Conservation (phyloP, 352 stramenopile genomes). For the Thalassiosira sp. region DNA sequence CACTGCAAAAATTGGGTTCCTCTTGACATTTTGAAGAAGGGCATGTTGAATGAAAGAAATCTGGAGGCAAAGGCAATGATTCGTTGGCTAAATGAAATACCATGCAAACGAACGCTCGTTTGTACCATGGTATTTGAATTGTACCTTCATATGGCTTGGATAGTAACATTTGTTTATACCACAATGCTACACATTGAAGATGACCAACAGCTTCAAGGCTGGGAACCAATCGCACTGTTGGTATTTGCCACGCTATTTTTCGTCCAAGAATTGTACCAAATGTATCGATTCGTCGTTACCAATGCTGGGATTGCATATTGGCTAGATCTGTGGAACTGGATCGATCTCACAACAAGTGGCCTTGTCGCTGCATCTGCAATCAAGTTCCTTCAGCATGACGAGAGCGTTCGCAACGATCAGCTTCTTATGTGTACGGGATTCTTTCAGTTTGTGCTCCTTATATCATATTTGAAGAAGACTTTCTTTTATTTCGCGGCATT, state of each 20-base stretch:
- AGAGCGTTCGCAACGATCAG: background rate
- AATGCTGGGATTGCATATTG: constrained; percentile 5
- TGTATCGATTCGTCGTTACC: background rate
- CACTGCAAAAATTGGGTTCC: constrained; percentile 26
- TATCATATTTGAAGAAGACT: constrained; percentile 17
- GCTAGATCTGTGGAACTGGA: constrained; percentile 30
- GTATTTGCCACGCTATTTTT: constrained; percentile 16
- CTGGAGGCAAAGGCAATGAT: constrained; percentile 8
- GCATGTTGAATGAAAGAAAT: constrained; percentile 7
- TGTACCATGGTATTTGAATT: constrained; percentile 19
- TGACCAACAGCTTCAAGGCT: background rate
- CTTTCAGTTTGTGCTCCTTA: constrained; percentile 2
- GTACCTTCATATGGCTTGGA: constrained; percentile 21
- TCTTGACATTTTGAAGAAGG: constrained; percentile 8
- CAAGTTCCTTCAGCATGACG: constrained; percentile 16
- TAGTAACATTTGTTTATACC: constrained; percentile 2
- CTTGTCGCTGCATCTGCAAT: constrained; percentile 6
- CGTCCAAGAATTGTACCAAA: constrained; percentile 7
- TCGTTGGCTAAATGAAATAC: constrained; percentile 21
- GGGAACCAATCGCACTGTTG: constrained; percentile 13
- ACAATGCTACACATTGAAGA: constrained; percentile 1
- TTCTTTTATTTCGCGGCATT: constrained; percentile 26
- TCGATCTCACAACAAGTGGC: background rate
- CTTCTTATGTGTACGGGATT: constrained; percentile 15
- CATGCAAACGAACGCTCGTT: constrained; percentile 10